These are phyloP conservation scores for Naganishia kalamii DNA, from an alignment of 768 basidiomycete genomes.

Conservation along the genomic window DNA sequence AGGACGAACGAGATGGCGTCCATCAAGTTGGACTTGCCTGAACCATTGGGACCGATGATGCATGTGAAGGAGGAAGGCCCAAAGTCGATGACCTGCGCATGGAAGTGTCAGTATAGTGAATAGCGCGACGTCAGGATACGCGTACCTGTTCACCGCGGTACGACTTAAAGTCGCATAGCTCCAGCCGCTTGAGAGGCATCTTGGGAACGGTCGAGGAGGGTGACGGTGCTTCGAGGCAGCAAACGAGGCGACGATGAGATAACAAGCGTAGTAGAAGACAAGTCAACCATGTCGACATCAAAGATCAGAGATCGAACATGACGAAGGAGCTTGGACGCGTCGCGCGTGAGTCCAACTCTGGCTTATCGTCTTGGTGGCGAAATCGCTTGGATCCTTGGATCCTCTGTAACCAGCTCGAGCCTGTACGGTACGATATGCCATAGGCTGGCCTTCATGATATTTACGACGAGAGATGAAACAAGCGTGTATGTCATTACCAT, in stretches of 20 bases:
- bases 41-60: slow-evolving; percentile 96
- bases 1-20: slow-evolving; percentile 99
- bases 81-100: slow-evolving; percentile 44
- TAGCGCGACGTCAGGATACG: neutral
- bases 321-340: neutral
- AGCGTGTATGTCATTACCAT: too few relatives aligned
- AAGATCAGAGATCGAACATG: neutral
- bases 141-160: slow-evolving; percentile 57
- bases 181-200: slow-evolving; percentile 52
- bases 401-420: too few relatives aligned
- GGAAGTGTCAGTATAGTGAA: slow-evolving; percentile 31
- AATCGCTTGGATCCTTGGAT: too few relatives aligned
- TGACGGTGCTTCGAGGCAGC: neutral
- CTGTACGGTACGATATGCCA: too few relatives aligned
- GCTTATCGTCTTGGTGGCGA: neutral
- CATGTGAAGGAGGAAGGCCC: slow-evolving; percentile 68
- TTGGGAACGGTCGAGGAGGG: slow-evolving; percentile 12
- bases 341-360: neutral
- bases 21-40: slow-evolving; percentile 98
- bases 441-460: too few relatives aligned
- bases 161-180: slow-evolving; percentile 94
- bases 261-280: too few relatives aligned
- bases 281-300: too few relatives aligned
- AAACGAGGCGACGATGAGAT: neutral
- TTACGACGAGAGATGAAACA: too few relatives aligned